Base-by-base conservation (phyloP, 2,329 filamentous ascomycete genomes). In the Penicillium sp. region DNA sequence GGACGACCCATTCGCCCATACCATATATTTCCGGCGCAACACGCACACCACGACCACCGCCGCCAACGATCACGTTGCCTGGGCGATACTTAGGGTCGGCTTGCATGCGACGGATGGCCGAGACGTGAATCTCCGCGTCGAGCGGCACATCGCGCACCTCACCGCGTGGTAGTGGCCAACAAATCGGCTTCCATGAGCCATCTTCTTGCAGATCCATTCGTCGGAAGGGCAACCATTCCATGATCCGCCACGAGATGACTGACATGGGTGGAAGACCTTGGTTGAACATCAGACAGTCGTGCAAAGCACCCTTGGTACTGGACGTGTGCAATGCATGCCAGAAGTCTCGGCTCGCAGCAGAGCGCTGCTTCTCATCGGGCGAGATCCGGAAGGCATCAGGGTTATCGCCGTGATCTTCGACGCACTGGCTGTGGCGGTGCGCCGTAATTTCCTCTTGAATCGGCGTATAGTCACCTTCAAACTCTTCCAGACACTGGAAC, bases 221-320 rank as follows among this genome's bases (percentile, higher is more conserved):
- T 1, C 90, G 85, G 78, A 94, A 93, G 0, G 91, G 91, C 26
- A 94, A 80, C 73, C 90, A 93, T 71, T 94, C 91, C 91, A 94
- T 91, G 24, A 91, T 74, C 38, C 88, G 90, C 91, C 91, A 94
- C 2, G 83, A 84, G 0, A 89, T 68, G 0, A 92, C 89, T 0
- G 87, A 85, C 4, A 79, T 59, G 26, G 66, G 63, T 0, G 82
- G 75, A 4, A 90, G 79, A 0, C 90, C 90, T 13, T 86, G 84
- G 13, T 83, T 82, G 68, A 87, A 91, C 53, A 84, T 79, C 0
- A 93, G 83, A 3, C 89, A 91, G 73, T 93, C 91, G 72, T 94
- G 91, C 45, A 92, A 85, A 28, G 78, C 73, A 12, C 84, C 84
- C 51, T 78, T 71, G 0, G 79, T 83, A 50, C 80, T 81, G 12